phyloP scores from a whole-genome alignment of 805 yeast genomes.

The Sugiyamaella chiloensis region DNA sequence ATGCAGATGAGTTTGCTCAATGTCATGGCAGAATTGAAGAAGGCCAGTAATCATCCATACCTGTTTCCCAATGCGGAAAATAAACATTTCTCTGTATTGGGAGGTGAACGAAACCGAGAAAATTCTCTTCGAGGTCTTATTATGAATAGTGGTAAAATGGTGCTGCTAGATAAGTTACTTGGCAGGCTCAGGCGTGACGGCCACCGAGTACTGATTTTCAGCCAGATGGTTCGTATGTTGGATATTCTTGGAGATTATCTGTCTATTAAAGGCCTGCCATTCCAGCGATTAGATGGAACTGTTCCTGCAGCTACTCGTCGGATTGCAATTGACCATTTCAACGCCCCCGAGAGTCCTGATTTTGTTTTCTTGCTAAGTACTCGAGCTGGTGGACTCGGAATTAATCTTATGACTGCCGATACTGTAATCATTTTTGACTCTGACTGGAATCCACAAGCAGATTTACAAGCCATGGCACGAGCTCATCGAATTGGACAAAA shows the following conservation, averaged over 20 bases:
- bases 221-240: slow-evolving; percentile 96
- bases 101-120: slow-evolving; percentile 50
- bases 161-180: slow-evolving; percentile 81
- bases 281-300: slow-evolving; percentile 95
- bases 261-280: slow-evolving; percentile 78
- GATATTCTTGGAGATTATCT: slow-evolving; percentile 94
- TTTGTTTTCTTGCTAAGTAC: slow-evolving; percentile 88
- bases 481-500: slow-evolving; percentile 99
- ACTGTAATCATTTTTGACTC: slow-evolving; percentile 97
- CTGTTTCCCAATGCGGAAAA: slow-evolving; percentile 91
- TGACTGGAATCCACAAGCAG: slow-evolving; percentile 99
- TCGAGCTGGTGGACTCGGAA: slow-evolving; percentile 98
- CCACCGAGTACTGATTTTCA: slow-evolving; percentile 89
- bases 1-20: slow-evolving; percentile 83
- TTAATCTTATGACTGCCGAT: slow-evolving; percentile 98
- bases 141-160: slow-evolving; percentile 99
- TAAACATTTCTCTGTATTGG: slow-evolving; percentile 49
- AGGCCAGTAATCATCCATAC: slow-evolving; percentile 97
- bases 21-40: slow-evolving; percentile 92
- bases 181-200: slow-evolving; percentile 87
- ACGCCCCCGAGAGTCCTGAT: slow-evolving; percentile 89
- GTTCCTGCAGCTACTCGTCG: slow-evolving; percentile 91
- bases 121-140: slow-evolving; percentile 83
- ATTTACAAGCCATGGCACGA: slow-evolving; percentile 98
- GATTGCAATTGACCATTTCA: slow-evolving; percentile 93